Percentiles rank a stretch among this genome's conserved stretches.
These are phyloP conservation scores for Scedosporium minutisporum DNA, from an alignment of 2,329 filamentous ascomycete species.

Conservation along the genomic window DNA sequence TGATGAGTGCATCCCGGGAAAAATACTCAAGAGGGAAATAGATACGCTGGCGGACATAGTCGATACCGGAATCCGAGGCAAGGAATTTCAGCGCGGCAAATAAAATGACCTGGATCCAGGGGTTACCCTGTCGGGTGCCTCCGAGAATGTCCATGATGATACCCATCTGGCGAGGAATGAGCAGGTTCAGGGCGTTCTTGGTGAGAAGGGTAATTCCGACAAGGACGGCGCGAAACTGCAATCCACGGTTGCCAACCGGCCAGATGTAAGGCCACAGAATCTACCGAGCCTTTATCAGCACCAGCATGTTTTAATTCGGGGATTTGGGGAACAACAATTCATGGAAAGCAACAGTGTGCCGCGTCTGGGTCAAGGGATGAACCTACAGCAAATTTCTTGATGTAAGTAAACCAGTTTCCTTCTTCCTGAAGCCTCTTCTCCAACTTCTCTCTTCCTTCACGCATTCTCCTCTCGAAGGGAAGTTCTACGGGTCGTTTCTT, in stretches of 20 bases:
- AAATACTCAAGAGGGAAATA: conserved; percentile 51
- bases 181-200: conserved; percentile 62
- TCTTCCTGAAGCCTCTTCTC: conserved; percentile 62
- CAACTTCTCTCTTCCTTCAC: conserved; percentile 42
- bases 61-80: conserved; percentile 44
- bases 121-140: conserved; percentile 33
- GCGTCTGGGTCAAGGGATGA: not conserved
- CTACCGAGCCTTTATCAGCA: conserved; percentile 21
- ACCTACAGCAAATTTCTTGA: conserved; percentile 57
- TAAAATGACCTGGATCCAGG: conserved; percentile 42
- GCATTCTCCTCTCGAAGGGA: conserved; percentile 46
- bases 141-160: conserved; percentile 64
- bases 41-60: conserved; percentile 43
- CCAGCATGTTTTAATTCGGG: not conserved
- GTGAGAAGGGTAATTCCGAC: conserved; percentile 60
- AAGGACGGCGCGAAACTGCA: conserved; percentile 59
- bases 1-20: conserved; percentile 41
- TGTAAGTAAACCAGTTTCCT: conserved; percentile 69
- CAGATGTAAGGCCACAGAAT: conserved; percentile 72
- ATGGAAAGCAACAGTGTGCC: not conserved
- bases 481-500: conserved; percentile 25
- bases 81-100: conserved; percentile 42
- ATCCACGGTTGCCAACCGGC: conserved; percentile 54
- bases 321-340: not conserved
- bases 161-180: conserved; percentile 74